A percentile compares a stretch with the other conserved stretches of the same genome.
phyloP scores from a whole-genome alignment of 1,284 basidiomycete species.

The Cutaneotrichosporon dermatis region DNA sequence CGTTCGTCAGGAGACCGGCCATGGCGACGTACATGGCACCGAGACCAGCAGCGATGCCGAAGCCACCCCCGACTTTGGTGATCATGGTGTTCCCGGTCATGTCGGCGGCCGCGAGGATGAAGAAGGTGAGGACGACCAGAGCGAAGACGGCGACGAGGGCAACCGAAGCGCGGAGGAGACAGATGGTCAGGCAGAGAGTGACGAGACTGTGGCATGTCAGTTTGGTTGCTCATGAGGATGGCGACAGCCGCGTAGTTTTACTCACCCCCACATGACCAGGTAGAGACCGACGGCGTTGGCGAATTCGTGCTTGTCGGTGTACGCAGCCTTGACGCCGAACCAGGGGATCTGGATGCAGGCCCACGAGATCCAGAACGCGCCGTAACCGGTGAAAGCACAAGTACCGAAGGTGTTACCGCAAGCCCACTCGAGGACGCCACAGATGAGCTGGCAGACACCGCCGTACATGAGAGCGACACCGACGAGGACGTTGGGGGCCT shows the following conservation, averaged over 20 bases:
- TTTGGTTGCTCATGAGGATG: too few relatives aligned
- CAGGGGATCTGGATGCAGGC: slow-evolving; percentile 33
- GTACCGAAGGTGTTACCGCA: slow-evolving; percentile 60
- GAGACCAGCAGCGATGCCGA: slow-evolving; percentile 55
- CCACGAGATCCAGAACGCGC: slow-evolving; percentile 58
- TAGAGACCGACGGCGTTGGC: slow-evolving; percentile 50
- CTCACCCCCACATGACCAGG: slow-evolving; percentile 43
- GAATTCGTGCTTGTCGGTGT: slow-evolving; percentile 51
- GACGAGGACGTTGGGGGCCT: slow-evolving; percentile 66
- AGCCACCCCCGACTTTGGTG: slow-evolving; percentile 64
- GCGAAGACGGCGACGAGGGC: slow-evolving; percentile 57
- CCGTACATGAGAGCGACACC: slow-evolving; percentile 73
- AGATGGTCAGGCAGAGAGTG: slow-evolving; percentile 11
- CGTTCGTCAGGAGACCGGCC: slow-evolving; percentile 47
- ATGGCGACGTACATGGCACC: slow-evolving; percentile 49
- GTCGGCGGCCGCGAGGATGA: slow-evolving; percentile 45
- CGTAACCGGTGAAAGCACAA: slow-evolving; percentile 74
- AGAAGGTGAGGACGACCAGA: slow-evolving; percentile 59
- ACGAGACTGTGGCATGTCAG: slow-evolving; percentile 14
- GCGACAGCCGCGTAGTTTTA: background rate
- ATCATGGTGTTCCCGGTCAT: slow-evolving; percentile 32
- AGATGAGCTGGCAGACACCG: slow-evolving; percentile 65
- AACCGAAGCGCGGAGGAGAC: slow-evolving; percentile 10
- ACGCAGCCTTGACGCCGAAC: slow-evolving; percentile 53
- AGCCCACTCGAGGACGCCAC: slow-evolving; percentile 62